Base-by-base conservation (phyloP, 257 asterid genomes). In the Thymus mandschuricus region DNA sequence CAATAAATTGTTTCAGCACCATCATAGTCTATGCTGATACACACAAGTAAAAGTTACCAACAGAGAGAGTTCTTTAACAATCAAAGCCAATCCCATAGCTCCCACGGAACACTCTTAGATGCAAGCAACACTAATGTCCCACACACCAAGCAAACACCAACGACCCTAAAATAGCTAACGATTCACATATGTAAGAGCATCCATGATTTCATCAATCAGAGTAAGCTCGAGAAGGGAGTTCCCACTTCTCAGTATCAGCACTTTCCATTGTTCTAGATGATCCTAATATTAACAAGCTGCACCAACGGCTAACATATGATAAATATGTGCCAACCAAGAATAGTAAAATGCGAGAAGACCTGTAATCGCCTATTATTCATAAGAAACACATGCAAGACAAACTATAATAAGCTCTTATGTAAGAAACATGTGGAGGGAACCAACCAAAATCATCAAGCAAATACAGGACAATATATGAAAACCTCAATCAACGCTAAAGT, bases 341-440 rank as follows among this genome's bases (percentile, higher is more conserved):
- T 2, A 34, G 3, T 2, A 6, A 13, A 2, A 2, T 33, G 65
- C 6, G 10, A 48, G 65, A 15, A 9, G 6, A n/a, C 4, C 49
- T 60, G 6, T 12, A 35, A 60, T 60, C 66, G 8, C 66, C 31
- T 60, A 27, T 33, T 63, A 64, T 4, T 28, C 28, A 38, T n/a
- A 38, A 60, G 44, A 3, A 45, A 51, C 34, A 40, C 58, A 66
- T 46, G 56, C 15, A 11, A 8, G 34, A 66, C 38, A 8, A 57
- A 66, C 21, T 30, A 5, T 21, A 10, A 64, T 21, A 45, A 27
- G 55, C 69, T 49, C 15, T 43, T 50, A 6, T 34, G 21, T 44
- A 45, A 41, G 68, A 35, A 64, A 63, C 35, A 56, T 41, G 10
- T 9, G 41, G 11, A 56, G 27, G 45, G 62, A 68, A 72, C 60